A percentile compares a stretch with the other conserved stretches of the same genome.
phyloP scores from a whole-genome alignment of 1,139 yeast species.

The Candida labiduridarum region DNA sequence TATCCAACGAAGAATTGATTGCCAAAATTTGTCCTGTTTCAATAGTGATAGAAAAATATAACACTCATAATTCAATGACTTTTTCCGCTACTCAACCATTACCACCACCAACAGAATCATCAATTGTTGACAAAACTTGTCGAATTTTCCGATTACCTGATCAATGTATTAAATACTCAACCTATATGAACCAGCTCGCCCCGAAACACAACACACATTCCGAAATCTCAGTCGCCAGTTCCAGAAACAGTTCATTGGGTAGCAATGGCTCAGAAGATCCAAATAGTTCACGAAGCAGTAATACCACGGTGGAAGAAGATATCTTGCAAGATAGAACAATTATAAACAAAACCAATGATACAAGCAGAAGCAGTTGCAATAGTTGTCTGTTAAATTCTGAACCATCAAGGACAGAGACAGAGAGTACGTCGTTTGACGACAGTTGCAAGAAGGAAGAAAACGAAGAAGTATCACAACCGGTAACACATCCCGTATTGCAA shows the following conservation, averaged over 20 bases:
- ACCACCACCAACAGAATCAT: constrained; percentile 17
- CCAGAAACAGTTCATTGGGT: constrained; percentile 28
- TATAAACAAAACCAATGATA: background rate
- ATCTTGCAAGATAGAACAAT: background rate
- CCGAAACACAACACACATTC: constrained; percentile 7
- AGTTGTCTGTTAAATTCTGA: background rate
- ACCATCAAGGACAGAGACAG: background rate
- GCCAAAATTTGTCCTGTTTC: constrained; percentile 26
- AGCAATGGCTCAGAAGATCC: constrained; percentile 24
- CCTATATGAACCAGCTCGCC: constrained; percentile 17
- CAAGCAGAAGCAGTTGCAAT: background rate
- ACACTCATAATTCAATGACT: constrained; percentile 10
- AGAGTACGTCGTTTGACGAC: background rate
- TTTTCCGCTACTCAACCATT: constrained; percentile 34
- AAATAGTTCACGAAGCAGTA: background rate
- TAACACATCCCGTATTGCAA: no score
- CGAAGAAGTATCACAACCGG: background rate
- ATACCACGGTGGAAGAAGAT: background rate
- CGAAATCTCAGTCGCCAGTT: constrained; percentile 20
- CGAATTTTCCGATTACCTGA: constrained; percentile 9
- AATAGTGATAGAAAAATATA: constrained; percentile 17
- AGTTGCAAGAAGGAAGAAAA: background rate
- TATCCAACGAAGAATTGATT: constrained; percentile 21
- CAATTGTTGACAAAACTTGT: constrained; percentile 6
- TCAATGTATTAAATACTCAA: constrained; percentile 16